Conservation (phyloP, 164 flowering plant genomes). For the Litsea cubeba region DNA sequence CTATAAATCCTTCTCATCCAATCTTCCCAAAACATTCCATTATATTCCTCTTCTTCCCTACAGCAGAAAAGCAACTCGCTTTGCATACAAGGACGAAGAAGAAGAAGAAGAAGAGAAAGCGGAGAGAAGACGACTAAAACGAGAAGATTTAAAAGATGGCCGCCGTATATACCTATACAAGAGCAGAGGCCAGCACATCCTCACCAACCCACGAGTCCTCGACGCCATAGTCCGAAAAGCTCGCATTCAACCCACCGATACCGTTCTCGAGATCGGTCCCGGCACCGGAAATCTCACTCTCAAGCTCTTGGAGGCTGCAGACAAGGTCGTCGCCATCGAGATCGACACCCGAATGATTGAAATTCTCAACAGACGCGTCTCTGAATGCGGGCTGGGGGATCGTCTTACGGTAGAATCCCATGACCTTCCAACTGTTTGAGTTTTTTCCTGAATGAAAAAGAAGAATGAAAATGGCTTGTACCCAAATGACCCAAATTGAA, state of each 20-base stretch:
- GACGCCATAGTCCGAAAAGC: constrained; percentile 71
- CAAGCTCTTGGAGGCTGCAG: constrained; percentile 66
- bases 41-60: not conserved
- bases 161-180: constrained; percentile 41
- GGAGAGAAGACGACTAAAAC: constrained; percentile 1
- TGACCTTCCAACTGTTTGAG: constrained; percentile 30
- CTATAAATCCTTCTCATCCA: not conserved
- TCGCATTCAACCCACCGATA: constrained; percentile 45
- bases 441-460: not conserved
- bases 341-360: constrained; percentile 80
- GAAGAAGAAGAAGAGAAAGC: not conserved
- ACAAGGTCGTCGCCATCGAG: constrained; percentile 68
- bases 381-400: constrained; percentile 44
- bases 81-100: not conserved
- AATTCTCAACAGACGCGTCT: constrained; percentile 51
- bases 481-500: no score
- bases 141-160: not conserved
- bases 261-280: constrained; percentile 89
- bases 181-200: constrained; percentile 86
- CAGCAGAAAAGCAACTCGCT: constrained; percentile 2
- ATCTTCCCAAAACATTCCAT: not conserved
- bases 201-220: constrained; percentile 70
- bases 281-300: constrained; percentile 96
- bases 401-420: constrained; percentile 42
- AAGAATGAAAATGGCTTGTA: no score